Base-by-base conservation (phyloP, 2,329 filamentous ascomycete species). In the Scolecobasidium constrictum region DNA sequence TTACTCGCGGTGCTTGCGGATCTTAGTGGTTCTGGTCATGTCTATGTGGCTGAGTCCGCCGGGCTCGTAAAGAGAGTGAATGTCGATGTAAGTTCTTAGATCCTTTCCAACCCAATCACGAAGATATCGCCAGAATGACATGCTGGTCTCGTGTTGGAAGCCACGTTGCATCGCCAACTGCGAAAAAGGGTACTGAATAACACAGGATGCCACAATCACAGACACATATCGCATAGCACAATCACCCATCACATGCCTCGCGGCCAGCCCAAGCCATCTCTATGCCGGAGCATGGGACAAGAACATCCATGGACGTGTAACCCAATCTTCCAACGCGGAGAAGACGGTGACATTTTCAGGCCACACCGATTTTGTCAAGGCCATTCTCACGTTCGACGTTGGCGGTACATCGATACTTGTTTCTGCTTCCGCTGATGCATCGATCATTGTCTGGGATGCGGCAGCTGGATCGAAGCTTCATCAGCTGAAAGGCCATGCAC, bases 211-310 rank as follows among this genome's bases (percentile, higher is more conserved):
- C n/a, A n/a, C n/a, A n/a, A n/a, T 61, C 15, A 57, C 55, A 4
- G 13, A 17, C 26, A 15, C 39, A 35, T 31, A 31, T 31, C 26
- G n/a, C n/a, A n/a, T 31, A n/a, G 26, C 39, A 9, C 38, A 51
- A 2, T 22, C 36, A 18, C 43, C 43, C 9, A 5, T 45, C 4
- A 90, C 86, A 7, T 84, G 82, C 50, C 63, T 94, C 20, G 77
- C 83, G 13, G 68, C 86, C 26, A 9, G 40, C 44, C 11, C 54
- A 55, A 4, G 55, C 40, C 82, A 72, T 1, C 57, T 95, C 9
- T 95, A 86, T 60, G 86, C 86, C 18, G 90, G 88, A 23, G 92
- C 81, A 46, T 98, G 92, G 92, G 90, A 98, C 64, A 94, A 94
- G 65, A 73, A 77, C 16, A 74, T 96, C 45, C 95, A 86, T 83